These are phyloP conservation scores for Aspergillus olivimuriae DNA, from an alignment of 495 filamentous ascomycete species.

Conservation along the genomic window DNA sequence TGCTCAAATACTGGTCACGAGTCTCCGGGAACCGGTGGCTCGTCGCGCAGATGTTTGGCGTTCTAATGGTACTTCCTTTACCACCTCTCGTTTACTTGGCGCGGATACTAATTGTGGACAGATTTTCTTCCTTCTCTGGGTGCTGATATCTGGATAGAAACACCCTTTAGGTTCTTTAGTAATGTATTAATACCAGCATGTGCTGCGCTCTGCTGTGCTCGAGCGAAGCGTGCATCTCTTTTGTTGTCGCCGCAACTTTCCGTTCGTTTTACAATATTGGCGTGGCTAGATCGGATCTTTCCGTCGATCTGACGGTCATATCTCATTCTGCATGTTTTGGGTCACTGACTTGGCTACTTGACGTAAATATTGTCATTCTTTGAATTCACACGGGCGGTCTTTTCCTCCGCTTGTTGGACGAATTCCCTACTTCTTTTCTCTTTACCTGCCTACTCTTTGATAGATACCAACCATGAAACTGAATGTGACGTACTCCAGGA, in stretches of 20 bases:
- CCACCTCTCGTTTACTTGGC: background rate
- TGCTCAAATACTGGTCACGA: conserved; percentile 91
- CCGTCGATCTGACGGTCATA: background rate
- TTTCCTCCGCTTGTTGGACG: background rate
- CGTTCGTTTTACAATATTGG: conserved; percentile 1
- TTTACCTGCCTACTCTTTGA: background rate
- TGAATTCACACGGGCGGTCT: background rate
- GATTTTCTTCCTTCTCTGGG: conserved; percentile 56
- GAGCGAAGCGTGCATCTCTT: conserved; percentile 7
- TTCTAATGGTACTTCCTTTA: conserved; percentile 56
- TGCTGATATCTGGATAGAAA: conserved; percentile 48
- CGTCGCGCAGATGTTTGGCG: conserved; percentile 98
- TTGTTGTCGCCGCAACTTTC: background rate
- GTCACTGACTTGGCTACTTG: background rate
- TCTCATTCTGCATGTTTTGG: background rate
- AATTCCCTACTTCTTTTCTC: background rate
- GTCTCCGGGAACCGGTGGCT: conserved; percentile 95
- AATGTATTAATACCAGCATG: conserved; percentile 36
- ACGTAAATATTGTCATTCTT: background rate
- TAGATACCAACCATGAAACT: too few species aligned
- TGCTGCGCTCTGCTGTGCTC: conserved; percentile 14
- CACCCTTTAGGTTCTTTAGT: conserved; percentile 17
- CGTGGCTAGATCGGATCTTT: conserved; percentile 5
- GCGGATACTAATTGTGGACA: conserved; percentile 18
- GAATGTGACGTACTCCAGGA: background rate